phyloP scores from a whole-genome alignment of 2,329 filamentous ascomycete species.

The Epichloe uncinata region DNA sequence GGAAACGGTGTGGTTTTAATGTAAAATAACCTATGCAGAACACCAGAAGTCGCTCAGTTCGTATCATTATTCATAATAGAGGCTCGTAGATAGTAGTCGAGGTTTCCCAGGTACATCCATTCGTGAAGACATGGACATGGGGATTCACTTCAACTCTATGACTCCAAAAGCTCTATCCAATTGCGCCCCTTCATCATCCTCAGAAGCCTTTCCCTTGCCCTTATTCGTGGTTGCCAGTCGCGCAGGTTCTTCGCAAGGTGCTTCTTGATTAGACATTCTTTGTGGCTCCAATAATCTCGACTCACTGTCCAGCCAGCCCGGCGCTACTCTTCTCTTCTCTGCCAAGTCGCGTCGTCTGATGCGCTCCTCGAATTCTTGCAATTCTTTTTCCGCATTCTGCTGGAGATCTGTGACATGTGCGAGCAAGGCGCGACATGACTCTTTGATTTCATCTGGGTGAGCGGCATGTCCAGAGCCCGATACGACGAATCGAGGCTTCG shows the following conservation, averaged over 20 bases:
- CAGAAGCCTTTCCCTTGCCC: conserved; percentile 1
- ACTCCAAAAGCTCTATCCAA: conserved; percentile 45
- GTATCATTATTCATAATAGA: neutral
- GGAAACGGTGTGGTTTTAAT: too few species aligned
- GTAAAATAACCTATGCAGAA: neutral
- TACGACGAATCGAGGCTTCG: conserved; percentile 60
- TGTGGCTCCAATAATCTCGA: conserved; percentile 56
- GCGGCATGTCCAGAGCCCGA: conserved; percentile 70
- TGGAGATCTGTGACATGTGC: conserved; percentile 59
- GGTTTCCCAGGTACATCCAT: too few species aligned
- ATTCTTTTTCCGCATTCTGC: conserved; percentile 51
- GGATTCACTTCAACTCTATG: conserved; percentile 21
- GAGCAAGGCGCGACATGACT: conserved; percentile 66
- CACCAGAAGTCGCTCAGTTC: neutral
- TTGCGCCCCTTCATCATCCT: conserved; percentile 38
- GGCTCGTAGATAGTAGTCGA: neutral
- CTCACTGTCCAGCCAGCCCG: conserved; percentile 69
- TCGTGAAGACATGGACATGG: too few species aligned
- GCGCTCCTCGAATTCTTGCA: conserved; percentile 57
- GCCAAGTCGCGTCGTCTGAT: conserved; percentile 54
- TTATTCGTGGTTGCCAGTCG: conserved; percentile 5
- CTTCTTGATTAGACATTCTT: conserved; percentile 25
- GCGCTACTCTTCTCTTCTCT: conserved; percentile 67
- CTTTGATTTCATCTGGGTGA: conserved; percentile 74
- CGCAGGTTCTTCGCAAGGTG: conserved; percentile 6